These are phyloP conservation scores for Amanita fuliginea DNA, from an alignment of 768 basidiomycete species.

Conservation along the genomic window DNA sequence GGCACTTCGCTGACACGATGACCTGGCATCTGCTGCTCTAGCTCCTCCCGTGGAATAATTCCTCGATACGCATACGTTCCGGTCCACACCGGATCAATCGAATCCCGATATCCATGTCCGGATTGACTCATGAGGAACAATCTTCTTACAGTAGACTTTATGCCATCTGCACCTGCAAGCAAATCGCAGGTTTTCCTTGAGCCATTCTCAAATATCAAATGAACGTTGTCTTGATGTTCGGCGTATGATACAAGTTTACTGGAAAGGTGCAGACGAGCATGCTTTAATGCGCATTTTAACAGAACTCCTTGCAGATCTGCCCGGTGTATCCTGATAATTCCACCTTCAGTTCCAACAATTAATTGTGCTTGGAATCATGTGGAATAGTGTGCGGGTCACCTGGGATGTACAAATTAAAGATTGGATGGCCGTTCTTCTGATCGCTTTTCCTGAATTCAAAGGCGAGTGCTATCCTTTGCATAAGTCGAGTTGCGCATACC, in stretches of 20 bases:
- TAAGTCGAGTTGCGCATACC: not conserved
- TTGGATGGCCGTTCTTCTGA: slow-evolving; percentile 37
- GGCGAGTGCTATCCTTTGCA: slow-evolving; percentile 26
- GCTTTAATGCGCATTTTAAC: slow-evolving; percentile 34
- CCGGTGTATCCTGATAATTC: slow-evolving; percentile 46
- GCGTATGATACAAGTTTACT: slow-evolving; percentile 52
- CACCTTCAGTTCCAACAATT: slow-evolving; percentile 24
- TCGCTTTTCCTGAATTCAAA: slow-evolving; percentile 56
- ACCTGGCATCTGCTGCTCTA: slow-evolving; percentile 14
- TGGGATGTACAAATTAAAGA: slow-evolving; percentile 43
- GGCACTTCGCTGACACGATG: slow-evolving; percentile 14
- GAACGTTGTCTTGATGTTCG: slow-evolving; percentile 19
- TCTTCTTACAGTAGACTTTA: slow-evolving; percentile 16
- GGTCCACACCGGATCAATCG: slow-evolving; percentile 25
- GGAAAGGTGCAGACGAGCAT: slow-evolving; percentile 35
- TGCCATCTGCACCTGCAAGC: slow-evolving; percentile 30
- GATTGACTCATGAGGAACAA: not conserved
- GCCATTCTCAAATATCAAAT: slow-evolving; percentile 16
- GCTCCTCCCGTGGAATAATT: slow-evolving; percentile 17
- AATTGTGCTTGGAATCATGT: not conserved
- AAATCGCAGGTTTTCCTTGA: slow-evolving; percentile 20
- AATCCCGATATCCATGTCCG: not conserved
- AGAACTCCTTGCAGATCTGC: slow-evolving; percentile 56
- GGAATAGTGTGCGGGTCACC: slow-evolving; percentile 24
- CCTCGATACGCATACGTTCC: slow-evolving; percentile 27